phyloP scores from a whole-genome alignment of 1,284 basidiomycete genomes.

The Puccinia polysora region DNA sequence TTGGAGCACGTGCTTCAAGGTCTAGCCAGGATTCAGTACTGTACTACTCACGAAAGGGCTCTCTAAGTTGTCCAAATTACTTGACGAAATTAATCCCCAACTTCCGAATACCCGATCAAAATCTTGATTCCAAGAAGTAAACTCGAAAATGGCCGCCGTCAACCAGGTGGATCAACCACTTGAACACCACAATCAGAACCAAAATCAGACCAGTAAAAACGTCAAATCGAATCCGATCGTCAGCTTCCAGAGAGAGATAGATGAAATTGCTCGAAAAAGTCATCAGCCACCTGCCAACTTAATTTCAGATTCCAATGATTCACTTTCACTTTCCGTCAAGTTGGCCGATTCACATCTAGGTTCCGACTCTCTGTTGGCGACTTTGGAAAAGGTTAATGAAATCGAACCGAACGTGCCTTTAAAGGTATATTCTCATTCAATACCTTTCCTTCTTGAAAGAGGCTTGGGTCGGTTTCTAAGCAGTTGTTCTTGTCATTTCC shows the following conservation, averaged over 20 bases:
- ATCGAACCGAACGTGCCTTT: neutral
- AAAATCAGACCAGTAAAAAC: too few relatives aligned
- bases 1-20: too few relatives aligned
- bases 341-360: constrained; percentile 1
- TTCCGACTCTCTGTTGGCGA: neutral
- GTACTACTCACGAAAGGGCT: too few relatives aligned
- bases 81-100: too few relatives aligned
- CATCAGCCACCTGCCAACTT: neutral
- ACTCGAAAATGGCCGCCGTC: neutral
- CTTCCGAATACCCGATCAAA: too few relatives aligned
- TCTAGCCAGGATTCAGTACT: too few relatives aligned
- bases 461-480: neutral
- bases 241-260: constrained; percentile 20
- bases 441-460: neutral
- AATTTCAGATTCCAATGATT: neutral
- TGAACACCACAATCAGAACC: too few relatives aligned
- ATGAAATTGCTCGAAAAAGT: constrained; percentile 23
- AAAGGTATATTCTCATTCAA: neutral
- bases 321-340: neutral
- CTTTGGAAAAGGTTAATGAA: constrained; percentile 6
- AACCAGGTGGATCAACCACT: too few relatives aligned
- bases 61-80: too few relatives aligned
- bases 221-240: constrained; percentile 16
- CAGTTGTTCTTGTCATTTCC: neutral
- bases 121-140: too few relatives aligned